phyloP scores from a whole-genome alignment of 2,329 filamentous ascomycete species.

The Fusarium lyarnte region DNA sequence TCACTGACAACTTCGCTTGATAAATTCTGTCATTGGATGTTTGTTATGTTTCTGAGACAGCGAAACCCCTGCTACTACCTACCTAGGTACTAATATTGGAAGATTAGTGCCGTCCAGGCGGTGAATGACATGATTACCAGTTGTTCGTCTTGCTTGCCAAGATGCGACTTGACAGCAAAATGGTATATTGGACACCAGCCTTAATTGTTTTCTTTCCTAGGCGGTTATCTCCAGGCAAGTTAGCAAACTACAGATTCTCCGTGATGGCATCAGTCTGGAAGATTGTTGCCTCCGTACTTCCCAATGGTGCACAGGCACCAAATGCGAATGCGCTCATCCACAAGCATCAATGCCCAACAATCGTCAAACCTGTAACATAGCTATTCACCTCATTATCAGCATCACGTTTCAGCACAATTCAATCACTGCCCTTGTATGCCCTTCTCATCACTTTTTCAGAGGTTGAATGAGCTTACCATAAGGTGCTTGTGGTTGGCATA shows the following conservation, averaged over 20 bases:
- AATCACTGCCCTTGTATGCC: not conserved
- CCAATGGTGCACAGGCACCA: constrained; percentile 5
- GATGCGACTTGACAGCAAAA: not conserved
- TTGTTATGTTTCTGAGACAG: constrained; percentile 11
- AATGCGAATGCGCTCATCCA: not conserved
- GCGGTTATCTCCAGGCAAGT: not conserved
- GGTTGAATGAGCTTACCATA: not conserved
- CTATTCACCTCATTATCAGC: not conserved
- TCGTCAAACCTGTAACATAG: not conserved
- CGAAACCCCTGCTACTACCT: constrained; percentile 3
- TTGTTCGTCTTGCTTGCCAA: constrained; percentile 1
- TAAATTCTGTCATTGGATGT: constrained; percentile 2
- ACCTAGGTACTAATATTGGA: not conserved
- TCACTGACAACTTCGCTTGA: not conserved
- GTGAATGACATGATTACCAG: constrained; percentile 8
- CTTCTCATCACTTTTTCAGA: not conserved
- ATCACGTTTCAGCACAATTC: not conserved
- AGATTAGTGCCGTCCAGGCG: constrained; percentile 4
- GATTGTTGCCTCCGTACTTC: not conserved
- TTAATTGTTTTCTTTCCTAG: not conserved
- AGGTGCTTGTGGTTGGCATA: not conserved
- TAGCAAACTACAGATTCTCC: not conserved
- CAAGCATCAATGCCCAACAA: not conserved
- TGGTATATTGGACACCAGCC: not conserved
- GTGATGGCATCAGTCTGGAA: not conserved